Evolutionary conservation across 1,284 basidiomycete genomes (phyloP), one percentile per base, ranked within the genome.

Genomic region (Trichosporon faecale): DNA sequence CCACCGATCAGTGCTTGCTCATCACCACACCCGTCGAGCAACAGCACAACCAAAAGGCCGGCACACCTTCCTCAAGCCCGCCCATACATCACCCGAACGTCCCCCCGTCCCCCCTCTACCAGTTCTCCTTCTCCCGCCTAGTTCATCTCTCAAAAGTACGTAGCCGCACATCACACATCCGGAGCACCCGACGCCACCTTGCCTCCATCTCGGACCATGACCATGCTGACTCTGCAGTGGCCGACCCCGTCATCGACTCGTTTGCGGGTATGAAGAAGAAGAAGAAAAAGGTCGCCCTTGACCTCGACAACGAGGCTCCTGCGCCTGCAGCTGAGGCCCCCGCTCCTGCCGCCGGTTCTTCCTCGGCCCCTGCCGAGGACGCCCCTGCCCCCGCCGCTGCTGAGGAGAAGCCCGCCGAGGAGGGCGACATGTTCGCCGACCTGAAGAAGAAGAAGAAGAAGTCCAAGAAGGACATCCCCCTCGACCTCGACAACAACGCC

Each of bases 401-500:
- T 67, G 75, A 66, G 1, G 78, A 77, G 46, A 72, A 70, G 67
- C 74, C 78, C 9, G 77, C 76, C 2, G 77, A 76, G 69, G 79
- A 77, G 61, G 76, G 75, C 27, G 78, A 84, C 69, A 71, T 86
- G 81, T 86, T 86, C 69, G 85, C 83, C 61, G 85, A 86, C 74
- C 76, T 87, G 76, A 86, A 87, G 82, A 86, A 86, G 84, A 87
- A 86, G 81, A 84, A 83, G 77, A 84, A 84, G 77, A 84, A 84
- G 81, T 61, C 57, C 57, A 83, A 83, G 76, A 84, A 84, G 83
- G 81, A 82, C 52, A 79, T 82, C 52, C 79, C 80, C 52, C 76
- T 81, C 65, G 83, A 84, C 67, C 74, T 82, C 69, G 82, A 82
- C 69, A 27, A 78, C 18, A 57, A 65, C 64, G 72, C 68, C 57